A percentile compares a stretch with the other conserved stretches of the same genome.
Conservation (phyloP, 768 basidiomycete genomes). For the Boletus rubescentipes region DNA sequence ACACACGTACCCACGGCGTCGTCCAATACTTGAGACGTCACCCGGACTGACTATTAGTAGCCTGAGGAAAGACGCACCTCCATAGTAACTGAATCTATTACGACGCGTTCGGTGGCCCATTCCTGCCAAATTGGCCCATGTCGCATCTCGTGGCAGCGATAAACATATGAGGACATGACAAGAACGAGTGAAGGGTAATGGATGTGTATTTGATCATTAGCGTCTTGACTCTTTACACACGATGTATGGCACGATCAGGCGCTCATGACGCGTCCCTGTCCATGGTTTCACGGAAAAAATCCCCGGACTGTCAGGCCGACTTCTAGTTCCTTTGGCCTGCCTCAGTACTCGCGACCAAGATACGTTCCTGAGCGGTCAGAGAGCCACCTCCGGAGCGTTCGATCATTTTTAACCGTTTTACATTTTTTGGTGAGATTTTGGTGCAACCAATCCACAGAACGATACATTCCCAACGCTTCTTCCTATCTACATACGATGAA, state of each 20-base stretch:
- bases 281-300: too few relatives aligned
- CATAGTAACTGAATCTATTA: slow-evolving; percentile 69
- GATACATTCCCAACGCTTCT: not conserved
- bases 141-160: slow-evolving; percentile 55
- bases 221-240: too few relatives aligned
- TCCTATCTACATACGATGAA: not conserved
- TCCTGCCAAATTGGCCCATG: slow-evolving; percentile 41
- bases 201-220: slow-evolving; percentile 81
- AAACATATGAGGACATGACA: slow-evolving; percentile 83
- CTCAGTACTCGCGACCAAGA: too few relatives aligned
- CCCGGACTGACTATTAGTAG: slow-evolving; percentile 61
- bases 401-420: not conserved
- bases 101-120: slow-evolving; percentile 51
- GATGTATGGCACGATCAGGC: too few relatives aligned
- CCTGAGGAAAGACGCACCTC: slow-evolving; percentile 82
- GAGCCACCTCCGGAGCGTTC: too few relatives aligned
- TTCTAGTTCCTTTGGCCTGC: too few relatives aligned
- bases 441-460: not conserved
- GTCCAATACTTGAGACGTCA: slow-evolving; percentile 83
- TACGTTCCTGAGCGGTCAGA: too few relatives aligned
- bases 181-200: slow-evolving; percentile 70
- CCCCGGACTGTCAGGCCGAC: too few relatives aligned
- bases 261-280: too few relatives aligned
- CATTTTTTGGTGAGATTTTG: not conserved
- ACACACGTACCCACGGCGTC: slow-evolving; percentile 69